Conservation (phyloP, 2,329 filamentous ascomycete genomes). For the Ophiostoma sp. region DNA sequence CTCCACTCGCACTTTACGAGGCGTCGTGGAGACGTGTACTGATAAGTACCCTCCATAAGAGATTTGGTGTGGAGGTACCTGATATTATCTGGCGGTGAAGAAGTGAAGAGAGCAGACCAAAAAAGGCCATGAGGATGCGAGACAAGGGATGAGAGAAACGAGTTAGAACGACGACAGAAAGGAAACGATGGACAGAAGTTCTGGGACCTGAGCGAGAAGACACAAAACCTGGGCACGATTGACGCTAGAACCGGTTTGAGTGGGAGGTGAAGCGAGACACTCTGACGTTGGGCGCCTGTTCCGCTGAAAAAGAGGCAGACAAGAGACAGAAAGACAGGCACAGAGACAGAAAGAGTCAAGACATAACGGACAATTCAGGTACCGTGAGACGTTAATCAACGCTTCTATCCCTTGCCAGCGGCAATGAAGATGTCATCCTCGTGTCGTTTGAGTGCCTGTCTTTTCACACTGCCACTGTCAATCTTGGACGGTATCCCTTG, state of each 20-base stretch:
- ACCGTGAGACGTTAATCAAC: constrained; percentile 1
- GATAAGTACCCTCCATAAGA: neutral
- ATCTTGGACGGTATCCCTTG: constrained; percentile 2
- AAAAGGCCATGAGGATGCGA: constrained; percentile 24
- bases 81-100: constrained; percentile 22
- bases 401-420: neutral
- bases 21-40: neutral
- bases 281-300: constrained; percentile 3
- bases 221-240: neutral
- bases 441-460: neutral
- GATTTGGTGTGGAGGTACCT: neutral
- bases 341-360: neutral
- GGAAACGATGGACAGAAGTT: neutral
- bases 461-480: neutral
- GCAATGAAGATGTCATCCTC: neutral
- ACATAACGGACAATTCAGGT: neutral
- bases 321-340: neutral
- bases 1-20: constrained; percentile 6
- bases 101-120: neutral
- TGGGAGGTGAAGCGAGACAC: neutral
- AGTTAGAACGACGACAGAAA: neutral
- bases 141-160: constrained; percentile 16
- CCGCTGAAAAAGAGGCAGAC: neutral
- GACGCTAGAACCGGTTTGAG: constrained; percentile 13
- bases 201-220: neutral